Percentiles rank a stretch among this genome's conserved stretches.
phyloP scores from a whole-genome alignment of 1,284 basidiomycete species.

The Sparassis latifolia region DNA sequence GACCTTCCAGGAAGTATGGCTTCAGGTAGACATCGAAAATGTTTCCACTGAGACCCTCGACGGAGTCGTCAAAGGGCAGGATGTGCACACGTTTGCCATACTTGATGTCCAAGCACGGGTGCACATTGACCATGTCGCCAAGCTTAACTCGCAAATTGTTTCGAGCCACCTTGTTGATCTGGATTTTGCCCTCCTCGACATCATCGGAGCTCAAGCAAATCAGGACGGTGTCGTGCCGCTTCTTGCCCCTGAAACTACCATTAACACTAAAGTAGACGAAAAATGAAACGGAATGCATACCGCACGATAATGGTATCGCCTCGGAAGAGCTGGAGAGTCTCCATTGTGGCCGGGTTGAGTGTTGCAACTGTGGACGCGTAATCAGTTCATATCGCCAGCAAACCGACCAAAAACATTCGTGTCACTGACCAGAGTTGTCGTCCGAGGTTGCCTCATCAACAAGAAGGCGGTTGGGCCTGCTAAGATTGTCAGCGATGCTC shows the following conservation, averaged over 20 bases:
- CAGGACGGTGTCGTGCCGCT: conserved; percentile 91
- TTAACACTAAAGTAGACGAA: not conserved
- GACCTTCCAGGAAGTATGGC: conserved; percentile 98
- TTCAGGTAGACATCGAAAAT: conserved; percentile 98
- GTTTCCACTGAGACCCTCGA: conserved; percentile 97
- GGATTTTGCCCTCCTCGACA: conserved; percentile 96
- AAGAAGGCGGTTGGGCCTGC: conserved; percentile 88
- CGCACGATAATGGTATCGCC: conserved; percentile 91
- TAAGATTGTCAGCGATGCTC: conserved; percentile 8
- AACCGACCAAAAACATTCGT: not conserved
- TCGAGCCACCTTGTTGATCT: conserved; percentile 98
- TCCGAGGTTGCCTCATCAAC: conserved; percentile 89
- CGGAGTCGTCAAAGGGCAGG: conserved; percentile 96
- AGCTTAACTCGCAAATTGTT: conserved; percentile 98
- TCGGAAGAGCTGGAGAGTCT: conserved; percentile 88
- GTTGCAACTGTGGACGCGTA: conserved; percentile 66
- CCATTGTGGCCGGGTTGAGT: conserved; percentile 96
- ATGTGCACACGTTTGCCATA: conserved; percentile 98
- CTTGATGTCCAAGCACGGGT: conserved; percentile 97
- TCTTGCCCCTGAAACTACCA: conserved; percentile 68
- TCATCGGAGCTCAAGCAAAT: conserved; percentile 95
- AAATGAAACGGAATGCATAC: conserved; percentile 35
- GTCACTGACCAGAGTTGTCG: conserved; percentile 78
- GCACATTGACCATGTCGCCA: conserved; percentile 92
- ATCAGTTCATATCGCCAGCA: not conserved